Base-by-base conservation (phyloP, 768 basidiomycete species). In the Xerocomellus amylosporus region DNA sequence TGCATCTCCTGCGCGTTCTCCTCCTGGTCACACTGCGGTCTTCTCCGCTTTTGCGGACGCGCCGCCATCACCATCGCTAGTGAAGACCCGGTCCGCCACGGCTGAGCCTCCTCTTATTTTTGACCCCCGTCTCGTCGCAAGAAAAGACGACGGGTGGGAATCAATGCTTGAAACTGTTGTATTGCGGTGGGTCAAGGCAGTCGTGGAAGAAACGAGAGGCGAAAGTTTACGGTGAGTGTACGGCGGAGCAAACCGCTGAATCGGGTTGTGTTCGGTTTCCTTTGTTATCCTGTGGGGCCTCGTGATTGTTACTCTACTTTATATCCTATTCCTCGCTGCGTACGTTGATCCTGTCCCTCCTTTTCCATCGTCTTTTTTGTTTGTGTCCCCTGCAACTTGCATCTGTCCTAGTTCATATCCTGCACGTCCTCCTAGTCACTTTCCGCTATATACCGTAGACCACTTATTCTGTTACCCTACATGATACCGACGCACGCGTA, bases 71-170 rank as follows among this genome's bases (percentile, higher is more conserved):
- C 54, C 68, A 19, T 69, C 75, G 13, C 72, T 66, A 14, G 54
- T 67, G n/a, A 69, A 64, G 45, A 49, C 67, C 28, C 73, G 75
- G 22, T 79, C 77, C 54, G 66, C 73, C 19, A 63, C 71, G 10
- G 61, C 72, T 4, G 81, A 82, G 51, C 74, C 79, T 0, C 74
- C 80, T 0, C 69, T 90, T 30, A 51, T 76, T 5, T 94, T 96
- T 58, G 90, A 94, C 63, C 83, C 89, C 0, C 79, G 80, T 42
- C 68, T 84, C 3, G 81, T 94, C 3, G 93, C 91, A 28, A 76
- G 82, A 54, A 82, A 77, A 53, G 91, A 88, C 12, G 77, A 79
- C 0, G 90, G 88, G 0, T 96, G 93, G 93, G 86, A 91, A 52
- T 73, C 74, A 24, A 90, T 93, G 87, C 75, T 96, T 6, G 84